phyloP scores from a whole-genome alignment of 2,329 filamentous ascomycete species.

The Apiospora pterosperma region DNA sequence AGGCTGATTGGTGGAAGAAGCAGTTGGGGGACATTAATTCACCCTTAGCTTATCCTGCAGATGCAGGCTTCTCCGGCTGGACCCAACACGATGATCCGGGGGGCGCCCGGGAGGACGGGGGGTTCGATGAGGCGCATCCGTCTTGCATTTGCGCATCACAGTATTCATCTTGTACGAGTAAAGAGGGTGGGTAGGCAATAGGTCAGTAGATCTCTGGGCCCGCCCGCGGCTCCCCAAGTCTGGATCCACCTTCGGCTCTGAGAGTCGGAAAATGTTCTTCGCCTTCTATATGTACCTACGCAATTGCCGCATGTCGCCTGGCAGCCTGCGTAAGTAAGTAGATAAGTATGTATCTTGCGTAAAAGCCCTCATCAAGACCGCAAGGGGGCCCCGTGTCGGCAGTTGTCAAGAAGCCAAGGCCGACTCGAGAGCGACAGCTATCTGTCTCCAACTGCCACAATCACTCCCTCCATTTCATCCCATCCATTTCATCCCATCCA shows the following conservation, averaged over 20 bases:
- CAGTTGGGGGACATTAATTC: neutral
- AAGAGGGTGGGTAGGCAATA: no score
- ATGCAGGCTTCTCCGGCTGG: neutral
- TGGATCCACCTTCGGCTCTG: neutral
- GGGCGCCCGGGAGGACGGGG: neutral
- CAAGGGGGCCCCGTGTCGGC: no score
- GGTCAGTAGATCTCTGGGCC: neutral
- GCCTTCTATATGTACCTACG: neutral
- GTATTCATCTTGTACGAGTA: neutral
- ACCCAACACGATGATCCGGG: neutral
- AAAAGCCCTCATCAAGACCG: neutral
- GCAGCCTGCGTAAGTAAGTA: neutral
- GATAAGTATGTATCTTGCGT: neutral
- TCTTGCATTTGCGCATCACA: neutral
- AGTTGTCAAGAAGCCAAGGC: no score
- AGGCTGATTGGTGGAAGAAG: neutral
- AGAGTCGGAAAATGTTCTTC: neutral
- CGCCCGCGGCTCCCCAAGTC: neutral
- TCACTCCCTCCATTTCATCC: no score
- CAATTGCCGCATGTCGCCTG: neutral
- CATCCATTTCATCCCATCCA: no score
- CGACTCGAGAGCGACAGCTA: conserved; percentile 56
- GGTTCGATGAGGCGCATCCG: neutral
- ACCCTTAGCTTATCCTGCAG: neutral
- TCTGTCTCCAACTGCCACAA: no score